Conservation (phyloP, 2,329 filamentous ascomycete species). For the Scopulariopsis brevicaulis region DNA sequence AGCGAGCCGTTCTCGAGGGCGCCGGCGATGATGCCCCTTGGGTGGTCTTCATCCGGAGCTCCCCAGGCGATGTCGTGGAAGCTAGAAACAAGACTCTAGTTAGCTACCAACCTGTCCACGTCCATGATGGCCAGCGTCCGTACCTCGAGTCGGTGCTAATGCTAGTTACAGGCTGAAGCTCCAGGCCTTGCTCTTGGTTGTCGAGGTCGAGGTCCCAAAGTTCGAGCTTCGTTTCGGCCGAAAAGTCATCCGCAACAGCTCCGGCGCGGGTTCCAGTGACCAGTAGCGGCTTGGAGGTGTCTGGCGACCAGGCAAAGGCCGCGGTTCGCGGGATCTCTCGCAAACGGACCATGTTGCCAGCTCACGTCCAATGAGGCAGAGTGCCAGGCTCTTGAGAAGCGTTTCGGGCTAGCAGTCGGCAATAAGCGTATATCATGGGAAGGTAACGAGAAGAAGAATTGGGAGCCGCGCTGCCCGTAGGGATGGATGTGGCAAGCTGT, state of each 20-base stretch:
- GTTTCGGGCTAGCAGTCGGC: neutral
- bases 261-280: constrained; percentile 92
- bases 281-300: constrained; percentile 65
- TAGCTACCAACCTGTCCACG: neutral
- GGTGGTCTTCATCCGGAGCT: constrained; percentile 64
- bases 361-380: constrained; percentile 1
- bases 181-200: constrained; percentile 60
- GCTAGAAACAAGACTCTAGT: constrained; percentile 32
- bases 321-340: constrained; percentile 94
- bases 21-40: constrained; percentile 84
- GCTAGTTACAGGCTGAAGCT: constrained; percentile 76
- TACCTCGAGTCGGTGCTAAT: constrained; percentile 87
- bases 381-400: neutral
- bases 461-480: neutral
- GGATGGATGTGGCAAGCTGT: neutral
- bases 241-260: constrained; percentile 94
- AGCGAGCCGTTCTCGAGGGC: constrained; percentile 90
- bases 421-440: neutral
- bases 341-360: constrained; percentile 72
- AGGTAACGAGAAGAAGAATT: neutral
- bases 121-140: neutral
- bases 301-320: constrained; percentile 93
- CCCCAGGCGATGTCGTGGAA: constrained; percentile 98
- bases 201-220: constrained; percentile 90
- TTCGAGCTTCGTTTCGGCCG: constrained; percentile 91